These are phyloP conservation scores for Tylopilus sp. DNA, from an alignment of 768 basidiomycete genomes.

Conservation along the genomic window DNA sequence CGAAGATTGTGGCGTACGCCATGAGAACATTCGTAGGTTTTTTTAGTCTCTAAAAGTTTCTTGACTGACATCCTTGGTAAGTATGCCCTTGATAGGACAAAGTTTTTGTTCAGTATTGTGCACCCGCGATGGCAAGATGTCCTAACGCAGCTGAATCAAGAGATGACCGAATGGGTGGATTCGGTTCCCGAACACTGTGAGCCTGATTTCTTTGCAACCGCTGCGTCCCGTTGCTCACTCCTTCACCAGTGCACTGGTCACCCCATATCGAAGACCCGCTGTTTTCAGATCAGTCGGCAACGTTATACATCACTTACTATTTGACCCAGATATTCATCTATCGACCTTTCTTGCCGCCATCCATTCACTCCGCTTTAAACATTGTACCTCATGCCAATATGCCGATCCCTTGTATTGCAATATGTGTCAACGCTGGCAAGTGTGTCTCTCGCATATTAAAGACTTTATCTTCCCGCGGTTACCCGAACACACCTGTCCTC, in stretches of 20 bases:
- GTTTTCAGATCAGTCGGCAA: constrained; percentile 56
- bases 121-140: constrained; percentile 55
- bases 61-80: constrained; percentile 9
- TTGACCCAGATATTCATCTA: constrained; percentile 63
- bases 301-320: constrained; percentile 58
- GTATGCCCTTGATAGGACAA: constrained; percentile 73
- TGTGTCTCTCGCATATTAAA: constrained; percentile 60
- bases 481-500: constrained; percentile 41
- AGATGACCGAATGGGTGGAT: constrained; percentile 70
- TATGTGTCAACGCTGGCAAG: constrained; percentile 59
- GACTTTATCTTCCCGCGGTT: constrained; percentile 42
- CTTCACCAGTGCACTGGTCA: constrained; percentile 53
- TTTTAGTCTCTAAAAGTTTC: background rate
- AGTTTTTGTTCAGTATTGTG: constrained; percentile 49
- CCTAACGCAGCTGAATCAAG: constrained; percentile 63
- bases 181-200: constrained; percentile 64
- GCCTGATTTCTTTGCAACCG: constrained; percentile 21
- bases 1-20: constrained; percentile 66
- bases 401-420: constrained; percentile 50
- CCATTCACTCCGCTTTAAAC: constrained; percentile 24
- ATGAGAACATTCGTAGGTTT: constrained; percentile 62
- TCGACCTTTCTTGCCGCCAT: constrained; percentile 59
- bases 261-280: constrained; percentile 43
- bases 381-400: constrained; percentile 27
- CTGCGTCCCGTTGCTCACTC: background rate